These are phyloP conservation scores for Metarhizium humberi DNA, from an alignment of 2,329 filamentous ascomycete genomes.

Conservation along the genomic window DNA sequence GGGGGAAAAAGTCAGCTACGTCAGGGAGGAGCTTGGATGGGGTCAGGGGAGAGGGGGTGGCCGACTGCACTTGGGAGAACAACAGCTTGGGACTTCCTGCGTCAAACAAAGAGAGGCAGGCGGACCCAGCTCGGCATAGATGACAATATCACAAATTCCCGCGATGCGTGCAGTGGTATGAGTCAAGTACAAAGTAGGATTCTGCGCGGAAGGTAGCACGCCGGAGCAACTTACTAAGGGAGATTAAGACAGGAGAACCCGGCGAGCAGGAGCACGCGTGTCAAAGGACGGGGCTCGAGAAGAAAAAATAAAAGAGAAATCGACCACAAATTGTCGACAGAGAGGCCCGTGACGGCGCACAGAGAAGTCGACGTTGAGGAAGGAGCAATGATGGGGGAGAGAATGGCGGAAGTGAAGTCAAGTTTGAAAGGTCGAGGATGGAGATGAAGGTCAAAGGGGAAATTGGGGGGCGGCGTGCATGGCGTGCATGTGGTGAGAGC, in stretches of 20 bases:
- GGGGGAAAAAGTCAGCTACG: slow-evolving; percentile 1
- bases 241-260: slow-evolving; percentile 12
- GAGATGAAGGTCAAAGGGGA: slow-evolving; percentile 14
- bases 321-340: slow-evolving; percentile 11
- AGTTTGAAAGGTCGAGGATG: background rate
- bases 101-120: background rate
- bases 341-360: slow-evolving; percentile 7
- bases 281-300: slow-evolving; percentile 17
- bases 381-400: slow-evolving; percentile 27
- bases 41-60: background rate
- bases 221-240: slow-evolving; percentile 8
- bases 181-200: background rate
- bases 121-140: background rate
- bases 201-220: background rate
- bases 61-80: background rate
- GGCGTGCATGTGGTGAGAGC: slow-evolving; percentile 1
- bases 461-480: slow-evolving; percentile 13
- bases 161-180: background rate
- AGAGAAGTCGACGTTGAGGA: slow-evolving; percentile 16
- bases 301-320: slow-evolving; percentile 17
- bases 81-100: background rate
- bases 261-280: slow-evolving; percentile 20
- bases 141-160: background rate
- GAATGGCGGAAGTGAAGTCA: slow-evolving; percentile 13
- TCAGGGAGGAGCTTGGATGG: slow-evolving; percentile 13